A percentile compares a stretch with the other conserved stretches of the same genome.
phyloP scores from a whole-genome alignment of 2,329 filamentous ascomycete genomes.

The Orbilia blumenaviensis region DNA sequence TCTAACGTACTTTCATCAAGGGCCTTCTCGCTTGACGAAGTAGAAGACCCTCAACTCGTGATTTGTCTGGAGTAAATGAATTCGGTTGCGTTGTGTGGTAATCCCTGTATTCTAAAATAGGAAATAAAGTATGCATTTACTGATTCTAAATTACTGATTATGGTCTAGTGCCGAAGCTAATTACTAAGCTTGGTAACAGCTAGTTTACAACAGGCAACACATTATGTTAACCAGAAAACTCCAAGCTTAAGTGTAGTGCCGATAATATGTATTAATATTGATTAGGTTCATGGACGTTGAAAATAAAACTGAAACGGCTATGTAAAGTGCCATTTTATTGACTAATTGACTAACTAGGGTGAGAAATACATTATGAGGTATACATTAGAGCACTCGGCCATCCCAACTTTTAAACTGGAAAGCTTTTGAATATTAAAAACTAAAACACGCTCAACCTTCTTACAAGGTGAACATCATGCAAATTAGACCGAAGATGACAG shows the following conservation, averaged over 20 bases:
- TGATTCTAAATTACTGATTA: too few species aligned
- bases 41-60: too few species aligned
- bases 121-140: too few species aligned
- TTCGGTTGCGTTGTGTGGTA: background rate
- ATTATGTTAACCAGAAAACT: too few species aligned
- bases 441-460: background rate
- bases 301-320: background rate
- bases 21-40: too few species aligned
- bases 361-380: background rate
- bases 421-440: background rate
- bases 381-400: background rate
- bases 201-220: background rate
- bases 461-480: slow-evolving; percentile 19
- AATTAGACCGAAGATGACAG: slow-evolving; percentile 1
- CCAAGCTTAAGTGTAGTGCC: too few species aligned
- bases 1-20: background rate
- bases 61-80: too few species aligned
- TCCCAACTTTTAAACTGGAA: background rate
- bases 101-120: too few species aligned
- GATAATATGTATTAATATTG: background rate
- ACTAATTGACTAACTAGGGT: background rate
- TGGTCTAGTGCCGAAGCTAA: too few species aligned
- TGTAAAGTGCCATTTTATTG: slow-evolving; percentile 1
- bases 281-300: background rate
- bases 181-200: background rate